Base-by-base conservation (phyloP, 345 rosid species). In the Eucalyptus marginata region DNA sequence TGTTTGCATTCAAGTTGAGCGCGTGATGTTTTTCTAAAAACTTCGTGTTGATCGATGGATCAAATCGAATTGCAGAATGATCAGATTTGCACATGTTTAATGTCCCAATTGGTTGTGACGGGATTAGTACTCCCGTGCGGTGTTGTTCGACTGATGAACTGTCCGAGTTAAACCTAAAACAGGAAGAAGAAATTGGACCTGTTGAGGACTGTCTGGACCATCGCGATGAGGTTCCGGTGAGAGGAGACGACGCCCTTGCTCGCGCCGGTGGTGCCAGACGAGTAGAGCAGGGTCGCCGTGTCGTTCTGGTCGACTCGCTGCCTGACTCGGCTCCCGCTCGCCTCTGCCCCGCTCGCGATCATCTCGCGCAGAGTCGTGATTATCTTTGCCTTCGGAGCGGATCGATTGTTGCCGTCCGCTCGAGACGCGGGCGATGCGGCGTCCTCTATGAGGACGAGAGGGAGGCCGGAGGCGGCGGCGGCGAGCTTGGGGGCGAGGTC, bases 251-350 rank as follows among this genome's bases (percentile, higher is more conserved):
- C 99, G 5, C 99, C 99, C 84, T 97, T 97, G 90, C 98, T 97
- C 18, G 89, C 95, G 64, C 99, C 99, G 49, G 98, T 96, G 36
- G 99, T 97, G 46, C 99, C 98, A 8, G 99, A 97, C 5, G 99
- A 97, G 93, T 96, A 97, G 20, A 97, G 95, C 27, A 97, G 92
- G 49, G 96, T 95, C 31, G 99, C 98, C 31, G 96, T 94, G 91
- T 97, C 99, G 62, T 96, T 93, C 90, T 92, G 96, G 89, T 91
- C 46, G 87, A 97, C 94, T 91, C 96, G 96, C 25, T 95, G 93
- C 89, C 89, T 94, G 49, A 95, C 92, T 86, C 94, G 95, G 47
- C 49, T 90, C 87, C 25, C 91, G 18, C 86, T 71, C 27, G 95
- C 89, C 56, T 76, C 84, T 20, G 88, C 86, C 86, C 81, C 93